phyloP scores from a whole-genome alignment of 2,329 filamentous ascomycete species.

The Diplodia corticola region DNA sequence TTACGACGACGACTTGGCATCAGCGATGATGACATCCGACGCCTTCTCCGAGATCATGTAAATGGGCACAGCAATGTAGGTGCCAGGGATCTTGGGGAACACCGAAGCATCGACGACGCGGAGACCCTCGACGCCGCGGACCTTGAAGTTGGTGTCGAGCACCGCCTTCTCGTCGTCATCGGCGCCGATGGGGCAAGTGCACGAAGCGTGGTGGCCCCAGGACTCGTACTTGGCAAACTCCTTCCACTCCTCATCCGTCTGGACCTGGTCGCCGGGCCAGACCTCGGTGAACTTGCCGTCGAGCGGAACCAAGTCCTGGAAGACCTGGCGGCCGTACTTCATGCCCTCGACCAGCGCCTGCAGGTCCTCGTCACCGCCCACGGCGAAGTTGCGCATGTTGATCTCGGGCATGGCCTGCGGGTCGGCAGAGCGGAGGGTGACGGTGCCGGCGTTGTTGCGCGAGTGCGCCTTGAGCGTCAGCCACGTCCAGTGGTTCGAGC shows the following conservation, averaged over 20 bases:
- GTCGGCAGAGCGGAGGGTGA: constrained; percentile 61
- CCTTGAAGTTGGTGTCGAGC: constrained; percentile 58
- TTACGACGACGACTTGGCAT: neutral
- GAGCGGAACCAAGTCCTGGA: constrained; percentile 28
- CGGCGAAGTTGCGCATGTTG: constrained; percentile 42
- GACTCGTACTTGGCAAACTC: constrained; percentile 34
- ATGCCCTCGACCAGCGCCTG: constrained; percentile 58
- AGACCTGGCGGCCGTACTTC: constrained; percentile 48
- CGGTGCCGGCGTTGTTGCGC: constrained; percentile 61
- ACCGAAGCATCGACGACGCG: constrained; percentile 64
- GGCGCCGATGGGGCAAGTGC: constrained; percentile 57
- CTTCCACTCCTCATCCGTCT: constrained; percentile 44
- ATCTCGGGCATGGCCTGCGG: constrained; percentile 66
- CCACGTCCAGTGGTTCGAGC: constrained; percentile 51
- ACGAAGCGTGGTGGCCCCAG: constrained; percentile 57
- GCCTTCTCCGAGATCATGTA: constrained; percentile 65
- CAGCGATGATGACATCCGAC: constrained; percentile 45
- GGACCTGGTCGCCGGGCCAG: constrained; percentile 46
- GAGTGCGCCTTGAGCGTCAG: constrained; percentile 63
- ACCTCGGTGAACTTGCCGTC: constrained; percentile 43
- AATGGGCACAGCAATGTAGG: constrained; percentile 52
- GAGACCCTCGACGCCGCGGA: constrained; percentile 56
- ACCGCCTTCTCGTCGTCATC: constrained; percentile 57
- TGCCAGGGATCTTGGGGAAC: constrained; percentile 59
- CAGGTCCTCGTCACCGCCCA: constrained; percentile 54